Percentiles rank a stretch among this genome's conserved stretches.
Conservation (phyloP, 1,139 yeast species). For the Pichia sp. region DNA sequence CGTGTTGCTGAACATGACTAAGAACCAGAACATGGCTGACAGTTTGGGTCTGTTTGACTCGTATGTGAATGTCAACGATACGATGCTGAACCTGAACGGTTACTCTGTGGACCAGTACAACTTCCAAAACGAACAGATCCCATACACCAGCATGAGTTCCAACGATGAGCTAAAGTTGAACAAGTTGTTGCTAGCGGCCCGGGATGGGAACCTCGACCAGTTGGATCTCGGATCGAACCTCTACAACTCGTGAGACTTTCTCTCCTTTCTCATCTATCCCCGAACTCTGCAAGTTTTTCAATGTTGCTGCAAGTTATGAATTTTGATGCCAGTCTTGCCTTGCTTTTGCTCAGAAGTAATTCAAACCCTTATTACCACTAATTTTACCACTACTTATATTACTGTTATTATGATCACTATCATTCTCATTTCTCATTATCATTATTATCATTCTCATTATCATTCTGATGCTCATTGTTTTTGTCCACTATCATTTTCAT, state of each 20-base stretch:
- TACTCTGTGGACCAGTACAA: slow-evolving; percentile 17
- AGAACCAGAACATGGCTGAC: slow-evolving; percentile 16
- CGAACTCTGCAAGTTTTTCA: neutral
- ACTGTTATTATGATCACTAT: neutral
- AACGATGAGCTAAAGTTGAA: slow-evolving; percentile 30
- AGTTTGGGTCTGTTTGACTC: slow-evolving; percentile 19
- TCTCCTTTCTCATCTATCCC: neutral
- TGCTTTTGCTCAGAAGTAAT: neutral
- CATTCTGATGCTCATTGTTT: neutral
- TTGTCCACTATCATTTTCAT: neutral
- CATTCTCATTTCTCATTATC: neutral
- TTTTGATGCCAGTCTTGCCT: neutral
- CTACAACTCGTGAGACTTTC: slow-evolving; percentile 14
- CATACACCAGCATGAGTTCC: slow-evolving; percentile 19
- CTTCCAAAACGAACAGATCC: slow-evolving; percentile 26
- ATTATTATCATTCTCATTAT: neutral
- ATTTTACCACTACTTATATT: neutral
- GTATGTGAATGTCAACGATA: slow-evolving; percentile 16
- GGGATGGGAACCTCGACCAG: slow-evolving; percentile 29
- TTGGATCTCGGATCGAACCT: slow-evolving; percentile 28
- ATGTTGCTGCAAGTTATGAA: neutral
- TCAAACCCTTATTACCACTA: neutral
- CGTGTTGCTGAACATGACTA: slow-evolving; percentile 14
- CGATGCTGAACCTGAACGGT: slow-evolving; percentile 14
- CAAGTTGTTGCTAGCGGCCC: slow-evolving; percentile 29